Evolutionary conservation across 2,329 filamentous ascomycete species (phyloP).

Genomic region (Alternaria novae-zelandiae): DNA sequence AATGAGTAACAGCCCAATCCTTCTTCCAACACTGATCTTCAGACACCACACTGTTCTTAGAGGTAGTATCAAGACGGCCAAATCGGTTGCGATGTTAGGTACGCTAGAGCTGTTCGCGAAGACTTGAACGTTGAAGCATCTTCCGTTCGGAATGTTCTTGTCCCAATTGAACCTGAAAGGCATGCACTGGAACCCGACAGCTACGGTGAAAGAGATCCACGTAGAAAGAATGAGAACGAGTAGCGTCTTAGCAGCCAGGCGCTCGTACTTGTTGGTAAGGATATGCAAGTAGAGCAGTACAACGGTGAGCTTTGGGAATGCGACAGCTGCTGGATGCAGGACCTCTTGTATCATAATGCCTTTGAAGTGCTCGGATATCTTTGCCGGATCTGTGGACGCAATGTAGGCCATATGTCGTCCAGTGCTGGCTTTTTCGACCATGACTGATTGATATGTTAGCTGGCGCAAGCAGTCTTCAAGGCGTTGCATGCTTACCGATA

Average conservation of each 20-base stretch:
- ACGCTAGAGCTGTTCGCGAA: constrained; percentile 33
- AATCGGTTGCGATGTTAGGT: constrained; percentile 35
- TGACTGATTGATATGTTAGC: constrained; percentile 17
- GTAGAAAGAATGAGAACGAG: constrained; percentile 25
- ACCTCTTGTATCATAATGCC: constrained; percentile 33
- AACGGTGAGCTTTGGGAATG: constrained; percentile 35
- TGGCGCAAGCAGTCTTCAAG: background rate
- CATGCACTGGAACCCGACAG: constrained; percentile 29
- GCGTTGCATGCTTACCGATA: constrained; percentile 31
- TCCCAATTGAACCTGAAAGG: constrained; percentile 37
- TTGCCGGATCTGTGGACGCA: constrained; percentile 17
- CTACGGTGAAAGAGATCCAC: constrained; percentile 31
- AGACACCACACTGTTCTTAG: constrained; percentile 28
- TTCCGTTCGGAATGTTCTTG: constrained; percentile 28
- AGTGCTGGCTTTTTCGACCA: constrained; percentile 30
- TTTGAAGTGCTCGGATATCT: constrained; percentile 27
- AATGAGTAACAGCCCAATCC: constrained; percentile 30
- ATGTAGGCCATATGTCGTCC: constrained; percentile 32
- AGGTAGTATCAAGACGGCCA: constrained; percentile 29
- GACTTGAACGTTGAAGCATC: constrained; percentile 28
- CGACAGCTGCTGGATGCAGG: constrained; percentile 33
- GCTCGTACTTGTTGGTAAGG: constrained; percentile 33
- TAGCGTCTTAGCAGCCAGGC: constrained; percentile 24
- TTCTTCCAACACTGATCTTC: constrained; percentile 26
- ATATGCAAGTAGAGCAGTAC: constrained; percentile 33